Evolutionary conservation across 2,329 filamentous ascomycete genomes (phyloP).

Genomic region (Penicillium sp.): DNA sequence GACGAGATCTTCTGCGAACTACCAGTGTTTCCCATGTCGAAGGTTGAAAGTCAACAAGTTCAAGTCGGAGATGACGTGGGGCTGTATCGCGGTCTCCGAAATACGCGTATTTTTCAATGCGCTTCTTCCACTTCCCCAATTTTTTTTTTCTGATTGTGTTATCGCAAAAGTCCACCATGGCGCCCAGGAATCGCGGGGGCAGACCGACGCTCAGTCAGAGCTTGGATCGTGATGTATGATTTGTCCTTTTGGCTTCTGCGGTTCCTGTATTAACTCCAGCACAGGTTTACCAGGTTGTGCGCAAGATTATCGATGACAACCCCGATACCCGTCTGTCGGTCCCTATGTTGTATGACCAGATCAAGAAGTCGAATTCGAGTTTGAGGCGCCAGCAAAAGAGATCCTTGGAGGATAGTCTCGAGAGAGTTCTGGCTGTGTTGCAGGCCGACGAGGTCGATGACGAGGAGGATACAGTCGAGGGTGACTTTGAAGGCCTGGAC

Average conservation of each 20-base stretch:
- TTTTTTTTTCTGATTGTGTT: conserved; percentile 16
- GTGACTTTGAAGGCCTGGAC: conserved; percentile 49
- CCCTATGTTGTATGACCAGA: conserved; percentile 66
- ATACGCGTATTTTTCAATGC: conserved; percentile 16
- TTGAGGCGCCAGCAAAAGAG: conserved; percentile 77
- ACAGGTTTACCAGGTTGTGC: conserved; percentile 70
- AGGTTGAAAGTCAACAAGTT: conserved; percentile 21
- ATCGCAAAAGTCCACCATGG: conserved; percentile 30
- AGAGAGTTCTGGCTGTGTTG: conserved; percentile 70
- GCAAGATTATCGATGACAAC: conserved; percentile 67
- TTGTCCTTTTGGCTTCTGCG: not conserved
- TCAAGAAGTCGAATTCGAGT: conserved; percentile 81
- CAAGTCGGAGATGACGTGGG: conserved; percentile 16
- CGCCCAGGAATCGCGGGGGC: conserved; percentile 38
- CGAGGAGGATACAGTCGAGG: conserved; percentile 48
- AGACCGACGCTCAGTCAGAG: conserved; percentile 51
- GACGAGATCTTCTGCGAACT: conserved; percentile 64
- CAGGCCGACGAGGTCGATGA: conserved; percentile 59
- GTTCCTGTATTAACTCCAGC: conserved; percentile 2
- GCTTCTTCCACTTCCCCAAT: conserved; percentile 15
- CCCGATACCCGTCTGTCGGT: conserved; percentile 56
- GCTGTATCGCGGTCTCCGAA: conserved; percentile 10
- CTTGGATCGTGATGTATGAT: conserved; percentile 59
- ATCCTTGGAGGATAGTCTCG: conserved; percentile 76
- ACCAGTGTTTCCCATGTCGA: conserved; percentile 59